These are phyloP conservation scores for Aspergillus sp. DNA, from an alignment of 2,329 filamentous ascomycete genomes.

Conservation along the genomic window DNA sequence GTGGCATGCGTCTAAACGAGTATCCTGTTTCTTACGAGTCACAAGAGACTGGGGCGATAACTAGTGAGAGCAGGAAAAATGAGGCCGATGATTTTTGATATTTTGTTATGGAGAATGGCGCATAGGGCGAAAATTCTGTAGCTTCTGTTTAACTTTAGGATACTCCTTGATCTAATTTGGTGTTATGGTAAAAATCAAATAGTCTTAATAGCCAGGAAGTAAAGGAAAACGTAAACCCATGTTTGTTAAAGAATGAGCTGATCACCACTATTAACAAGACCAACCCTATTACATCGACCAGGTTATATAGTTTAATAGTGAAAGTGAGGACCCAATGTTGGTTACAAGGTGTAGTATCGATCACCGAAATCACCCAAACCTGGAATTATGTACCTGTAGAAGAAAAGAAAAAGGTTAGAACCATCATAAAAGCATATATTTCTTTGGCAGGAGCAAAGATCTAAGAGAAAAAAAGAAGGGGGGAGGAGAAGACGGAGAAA, in stretches of 20 bases:
- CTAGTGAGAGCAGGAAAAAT: constrained; percentile 12
- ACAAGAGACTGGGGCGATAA: constrained; percentile 11
- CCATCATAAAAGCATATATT: background rate
- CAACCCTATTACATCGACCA: too few species aligned
- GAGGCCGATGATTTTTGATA: constrained; percentile 26
- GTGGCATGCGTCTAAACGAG: constrained; percentile 12
- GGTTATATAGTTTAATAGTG: too few species aligned
- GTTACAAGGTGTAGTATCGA: constrained; percentile 83
- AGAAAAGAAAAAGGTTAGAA: constrained; percentile 9
- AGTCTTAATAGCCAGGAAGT: too few species aligned
- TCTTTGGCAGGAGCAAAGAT: background rate
- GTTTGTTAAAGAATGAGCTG: too few species aligned
- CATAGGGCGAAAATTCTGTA: constrained; percentile 9
- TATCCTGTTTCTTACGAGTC: constrained; percentile 13
- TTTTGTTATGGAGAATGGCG: constrained; percentile 14
- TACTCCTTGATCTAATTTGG: too few species aligned
- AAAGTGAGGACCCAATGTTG: background rate
- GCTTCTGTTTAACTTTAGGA: constrained; percentile 1
- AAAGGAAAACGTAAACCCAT: too few species aligned
- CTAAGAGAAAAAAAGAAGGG: background rate
- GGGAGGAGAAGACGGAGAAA: background rate
- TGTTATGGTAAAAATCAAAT: too few species aligned
- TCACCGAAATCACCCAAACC: constrained; percentile 94
- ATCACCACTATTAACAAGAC: too few species aligned
- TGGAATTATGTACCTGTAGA: constrained; percentile 79